Percentiles rank a stretch among this genome's conserved stretches.
These are phyloP conservation scores for Geotrichum aggregatum DNA, from an alignment of 1,139 yeast genomes.

Conservation along the genomic window DNA sequence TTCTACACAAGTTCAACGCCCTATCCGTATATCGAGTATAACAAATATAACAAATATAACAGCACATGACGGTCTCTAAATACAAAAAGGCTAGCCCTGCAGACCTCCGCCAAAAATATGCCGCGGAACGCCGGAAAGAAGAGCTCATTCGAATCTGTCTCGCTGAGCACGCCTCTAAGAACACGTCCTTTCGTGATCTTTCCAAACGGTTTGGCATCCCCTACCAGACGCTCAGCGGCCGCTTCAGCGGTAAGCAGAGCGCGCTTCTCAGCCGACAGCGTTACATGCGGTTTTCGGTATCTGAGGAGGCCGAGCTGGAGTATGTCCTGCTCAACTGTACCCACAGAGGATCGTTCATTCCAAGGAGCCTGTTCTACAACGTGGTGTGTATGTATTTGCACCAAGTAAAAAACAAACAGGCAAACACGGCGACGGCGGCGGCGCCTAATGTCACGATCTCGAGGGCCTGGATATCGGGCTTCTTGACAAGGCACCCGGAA, in stretches of 20 bases:
- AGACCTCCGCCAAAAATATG: slow-evolving; percentile 1
- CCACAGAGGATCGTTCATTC: slow-evolving; percentile 8
- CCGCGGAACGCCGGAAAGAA: slow-evolving; percentile 6
- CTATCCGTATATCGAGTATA: too few species aligned
- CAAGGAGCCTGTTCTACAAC: slow-evolving; percentile 8
- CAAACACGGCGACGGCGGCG: not conserved
- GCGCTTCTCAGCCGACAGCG: slow-evolving; percentile 7
- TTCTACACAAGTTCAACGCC: too few species aligned
- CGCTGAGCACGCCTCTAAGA: not conserved
- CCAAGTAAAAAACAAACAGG: not conserved
- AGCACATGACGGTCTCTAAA: not conserved
- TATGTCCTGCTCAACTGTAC: slow-evolving; percentile 8
- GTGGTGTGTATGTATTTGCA: slow-evolving; percentile 11
- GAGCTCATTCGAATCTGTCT: slow-evolving; percentile 4
- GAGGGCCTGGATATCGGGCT: slow-evolving; percentile 13
- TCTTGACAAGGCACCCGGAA: slow-evolving; percentile 9
- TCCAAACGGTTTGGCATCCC: slow-evolving; percentile 2
- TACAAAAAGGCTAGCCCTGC: too few species aligned
- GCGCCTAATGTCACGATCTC: not conserved
- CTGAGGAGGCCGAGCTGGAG: slow-evolving; percentile 9
- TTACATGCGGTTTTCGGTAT: slow-evolving; percentile 3
- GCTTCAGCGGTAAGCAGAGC: not conserved
- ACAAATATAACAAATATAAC: too few species aligned
- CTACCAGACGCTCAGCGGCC: slow-evolving; percentile 2
- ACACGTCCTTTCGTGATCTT: not conserved